Conservation (phyloP, 192 early-diverging fungal genomes). For the Coemansia sp. region DNA sequence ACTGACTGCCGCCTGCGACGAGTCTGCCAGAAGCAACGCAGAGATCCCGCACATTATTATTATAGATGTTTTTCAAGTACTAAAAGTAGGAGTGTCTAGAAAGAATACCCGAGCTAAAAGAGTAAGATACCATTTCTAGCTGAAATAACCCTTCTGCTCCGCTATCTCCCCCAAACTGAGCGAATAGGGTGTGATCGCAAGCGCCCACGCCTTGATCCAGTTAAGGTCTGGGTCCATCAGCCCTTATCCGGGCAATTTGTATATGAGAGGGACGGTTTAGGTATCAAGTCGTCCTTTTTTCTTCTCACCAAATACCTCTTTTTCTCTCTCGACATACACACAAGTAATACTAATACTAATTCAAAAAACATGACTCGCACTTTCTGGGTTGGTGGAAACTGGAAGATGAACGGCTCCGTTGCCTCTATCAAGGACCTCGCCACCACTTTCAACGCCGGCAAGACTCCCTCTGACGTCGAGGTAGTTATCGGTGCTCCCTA, state of each 20-base stretch:
- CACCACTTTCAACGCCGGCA: constrained; percentile 74
- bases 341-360: background rate
- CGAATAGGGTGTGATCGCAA: constrained; percentile 4
- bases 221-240: background rate
- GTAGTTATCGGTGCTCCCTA: constrained; percentile 96
- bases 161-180: background rate
- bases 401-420: constrained; percentile 97
- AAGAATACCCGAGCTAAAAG: background rate
- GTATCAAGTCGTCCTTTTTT: background rate
- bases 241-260: background rate
- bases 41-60: constrained; percentile 78
- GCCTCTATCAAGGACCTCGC: constrained; percentile 76
- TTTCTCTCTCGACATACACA: background rate
- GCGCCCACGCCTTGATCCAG: background rate
- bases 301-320: background rate
- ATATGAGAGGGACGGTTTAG: too few species aligned
- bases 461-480: constrained; percentile 73
- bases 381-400: constrained; percentile 89
- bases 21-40: constrained; percentile 81
- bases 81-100: background rate
- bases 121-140: background rate
- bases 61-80: background rate
- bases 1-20: constrained; percentile 68
- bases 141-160: background rate
- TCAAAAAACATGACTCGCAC: constrained; percentile 62